Evolutionary conservation across 768 basidiomycete genomes (phyloP).

Genomic region (Naganishia randhawae): DNA sequence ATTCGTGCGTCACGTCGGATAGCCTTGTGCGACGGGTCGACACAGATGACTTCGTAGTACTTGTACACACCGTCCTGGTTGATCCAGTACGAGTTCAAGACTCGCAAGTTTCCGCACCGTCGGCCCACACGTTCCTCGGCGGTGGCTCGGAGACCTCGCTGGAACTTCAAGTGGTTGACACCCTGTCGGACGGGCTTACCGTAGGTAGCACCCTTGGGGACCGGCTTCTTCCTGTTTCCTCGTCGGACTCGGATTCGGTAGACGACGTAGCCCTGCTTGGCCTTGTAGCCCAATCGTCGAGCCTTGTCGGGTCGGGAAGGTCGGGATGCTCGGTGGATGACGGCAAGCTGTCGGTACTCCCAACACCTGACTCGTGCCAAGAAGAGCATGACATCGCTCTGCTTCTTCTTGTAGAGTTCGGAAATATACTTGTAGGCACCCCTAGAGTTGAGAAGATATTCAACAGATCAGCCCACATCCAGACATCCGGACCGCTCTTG

Average conservation of each 20-base stretch:
- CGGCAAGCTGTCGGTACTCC: conserved; percentile 97
- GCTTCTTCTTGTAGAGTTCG: conserved; percentile 87
- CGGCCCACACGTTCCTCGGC: conserved; percentile 98
- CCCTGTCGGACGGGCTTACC: conserved; percentile 99
- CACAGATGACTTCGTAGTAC: conserved; percentile 97
- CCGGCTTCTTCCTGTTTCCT: conserved; percentile 98
- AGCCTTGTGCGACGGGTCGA: conserved; percentile 63
- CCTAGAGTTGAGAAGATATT: conserved; percentile 16
- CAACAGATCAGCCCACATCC: conserved; percentile 9
- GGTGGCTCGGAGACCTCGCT: conserved; percentile 83
- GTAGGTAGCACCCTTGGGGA: conserved; percentile 97
- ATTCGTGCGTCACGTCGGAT: conserved; percentile 94
- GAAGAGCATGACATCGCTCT: conserved; percentile 77
- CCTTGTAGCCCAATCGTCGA: conserved; percentile 96
- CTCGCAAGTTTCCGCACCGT: conserved; percentile 92
- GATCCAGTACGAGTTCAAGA: conserved; percentile 87
- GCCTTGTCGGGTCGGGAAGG: conserved; percentile 99
- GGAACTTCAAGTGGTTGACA: conserved; percentile 98
- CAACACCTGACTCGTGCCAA: conserved; percentile 96
- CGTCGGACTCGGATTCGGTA: conserved; percentile 96
- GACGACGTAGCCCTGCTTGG: conserved; percentile 98
- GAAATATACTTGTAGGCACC: conserved; percentile 70
- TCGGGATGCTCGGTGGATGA: conserved; percentile 95
- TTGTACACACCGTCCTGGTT: conserved; percentile 99
- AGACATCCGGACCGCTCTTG: no score